Base-by-base conservation (phyloP, 164 flowering plant species). In the Magnolia changhungtana region DNA sequence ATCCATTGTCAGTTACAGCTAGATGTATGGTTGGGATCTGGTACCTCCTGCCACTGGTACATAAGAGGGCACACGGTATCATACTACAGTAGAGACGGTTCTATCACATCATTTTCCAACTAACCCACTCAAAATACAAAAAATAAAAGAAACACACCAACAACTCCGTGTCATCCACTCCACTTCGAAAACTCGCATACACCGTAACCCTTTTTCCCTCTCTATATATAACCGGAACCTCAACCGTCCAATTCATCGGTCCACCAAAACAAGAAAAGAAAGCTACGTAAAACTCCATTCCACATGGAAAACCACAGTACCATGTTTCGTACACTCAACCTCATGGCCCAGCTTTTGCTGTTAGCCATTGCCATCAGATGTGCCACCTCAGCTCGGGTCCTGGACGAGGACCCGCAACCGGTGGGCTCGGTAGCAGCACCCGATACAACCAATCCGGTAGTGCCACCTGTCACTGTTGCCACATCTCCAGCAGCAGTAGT, bases 331-430 rank as follows among this genome's bases (percentile, higher is more conserved):
- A 23, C 73, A 10, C 37, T 49, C 61, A 37, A 37, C 6, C 45
- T 37, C 45, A 31, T 21, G 7, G 2, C 37, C 70, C 45, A 63
- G 19, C 65, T 69, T 74, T 0, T 87, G 1, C 65, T 85, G 3
- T 59, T 87, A 63, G 85, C 82, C 75, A 29, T 85, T 68, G 50
- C 86, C 71, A 14, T 83, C 18, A 77, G 74, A 7, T 78, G 76
- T 70, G 87, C 84, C 80, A 83, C 55, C 79, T 83, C 90, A 13
- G 45, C 45, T 37, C 45, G 45, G 45, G 45, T 37, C 45, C 45
- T 37, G 6, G 45, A 37, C 45, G 45, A 37, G 45, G 45, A 4
- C 45, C 45, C 45, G 45, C 45, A 0, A 37, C 45, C 0, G 45
- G 45, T 37, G 45, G 45, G 45, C 45, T 5, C 76, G 14, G 67